Evolutionary conservation across 306 rosid genomes (phyloP).

Genomic region (Luffa aegyptiaca): DNA sequence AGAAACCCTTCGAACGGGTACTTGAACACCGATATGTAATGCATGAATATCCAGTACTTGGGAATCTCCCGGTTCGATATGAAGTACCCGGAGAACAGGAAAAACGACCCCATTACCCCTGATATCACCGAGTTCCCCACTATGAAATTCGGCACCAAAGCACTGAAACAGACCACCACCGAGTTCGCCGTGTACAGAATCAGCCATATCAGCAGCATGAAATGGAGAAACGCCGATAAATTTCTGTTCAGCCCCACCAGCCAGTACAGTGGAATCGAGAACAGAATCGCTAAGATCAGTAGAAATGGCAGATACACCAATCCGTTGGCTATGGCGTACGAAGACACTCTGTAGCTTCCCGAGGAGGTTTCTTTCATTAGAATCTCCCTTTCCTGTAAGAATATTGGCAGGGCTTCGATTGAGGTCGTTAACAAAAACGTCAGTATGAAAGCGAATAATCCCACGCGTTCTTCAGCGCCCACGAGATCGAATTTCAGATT

Average conservation of each 20-base stretch:
- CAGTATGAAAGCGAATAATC: constrained; percentile 81
- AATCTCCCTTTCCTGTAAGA: constrained; percentile 89
- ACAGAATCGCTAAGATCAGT: constrained; percentile 68
- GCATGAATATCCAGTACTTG: constrained; percentile 83
- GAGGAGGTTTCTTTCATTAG: constrained; percentile 83
- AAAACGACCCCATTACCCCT: constrained; percentile 91
- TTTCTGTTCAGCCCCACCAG: constrained; percentile 71
- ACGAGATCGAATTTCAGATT: constrained; percentile 54
- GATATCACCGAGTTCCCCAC: constrained; percentile 81
- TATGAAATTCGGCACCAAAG: constrained; percentile 83
- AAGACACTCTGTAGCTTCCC: constrained; percentile 84
- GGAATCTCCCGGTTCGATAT: constrained; percentile 69
- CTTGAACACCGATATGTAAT: constrained; percentile 76
- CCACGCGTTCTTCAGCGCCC: constrained; percentile 73
- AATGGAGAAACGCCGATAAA: constrained; percentile 58
- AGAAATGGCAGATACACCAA: constrained; percentile 85
- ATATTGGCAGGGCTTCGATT: constrained; percentile 81
- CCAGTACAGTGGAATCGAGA: constrained; percentile 70
- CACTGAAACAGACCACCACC: constrained; percentile 91
- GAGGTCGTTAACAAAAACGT: constrained; percentile 73
- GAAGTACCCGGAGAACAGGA: constrained; percentile 92
- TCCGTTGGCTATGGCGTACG: constrained; percentile 84
- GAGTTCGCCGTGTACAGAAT: constrained; percentile 85
- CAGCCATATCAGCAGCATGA: constrained; percentile 70
- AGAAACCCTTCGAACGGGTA: constrained; percentile 94